Evolutionary conservation across 2,329 filamentous ascomycete species (phyloP).

Genomic region (Fusarium proliferatum): DNA sequence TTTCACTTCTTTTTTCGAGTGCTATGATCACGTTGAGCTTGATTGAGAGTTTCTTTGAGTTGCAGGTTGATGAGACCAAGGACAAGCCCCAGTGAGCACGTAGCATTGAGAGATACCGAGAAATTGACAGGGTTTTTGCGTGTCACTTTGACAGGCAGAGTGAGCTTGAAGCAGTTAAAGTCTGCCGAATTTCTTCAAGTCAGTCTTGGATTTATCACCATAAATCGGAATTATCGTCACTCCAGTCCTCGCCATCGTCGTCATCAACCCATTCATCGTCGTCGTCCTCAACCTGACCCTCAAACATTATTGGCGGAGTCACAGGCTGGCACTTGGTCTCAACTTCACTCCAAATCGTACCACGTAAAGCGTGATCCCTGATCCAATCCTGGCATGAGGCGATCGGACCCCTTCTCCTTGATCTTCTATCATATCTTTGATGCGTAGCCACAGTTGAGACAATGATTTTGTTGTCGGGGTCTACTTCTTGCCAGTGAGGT

Average conservation of each 20-base stretch:
- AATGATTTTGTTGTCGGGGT: conserved; percentile 1
- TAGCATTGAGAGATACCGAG: rapidly evolving
- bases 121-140: rapidly evolving
- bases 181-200: background rate
- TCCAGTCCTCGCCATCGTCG: background rate
- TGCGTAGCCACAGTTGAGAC: background rate
- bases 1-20: conserved; percentile 1
- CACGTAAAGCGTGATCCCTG: background rate
- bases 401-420: background rate
- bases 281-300: background rate
- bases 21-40: conserved; percentile 5
- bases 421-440: background rate
- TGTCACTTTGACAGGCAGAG: too few relatives aligned
- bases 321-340: background rate
- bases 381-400: conserved; percentile 13
- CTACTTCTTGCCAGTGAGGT: background rate
- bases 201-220: background rate
- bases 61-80: background rate
- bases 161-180: background rate
- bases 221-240: background rate
- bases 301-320: background rate
- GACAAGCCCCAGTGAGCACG: background rate
- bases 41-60: conserved; percentile 13
- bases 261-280: background rate
- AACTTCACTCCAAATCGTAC: conserved; percentile 15